A percentile compares a stretch with the other conserved stretches of the same genome.
phyloP scores from a whole-genome alignment of 768 basidiomycete species.

The Mycena leptocephala region DNA sequence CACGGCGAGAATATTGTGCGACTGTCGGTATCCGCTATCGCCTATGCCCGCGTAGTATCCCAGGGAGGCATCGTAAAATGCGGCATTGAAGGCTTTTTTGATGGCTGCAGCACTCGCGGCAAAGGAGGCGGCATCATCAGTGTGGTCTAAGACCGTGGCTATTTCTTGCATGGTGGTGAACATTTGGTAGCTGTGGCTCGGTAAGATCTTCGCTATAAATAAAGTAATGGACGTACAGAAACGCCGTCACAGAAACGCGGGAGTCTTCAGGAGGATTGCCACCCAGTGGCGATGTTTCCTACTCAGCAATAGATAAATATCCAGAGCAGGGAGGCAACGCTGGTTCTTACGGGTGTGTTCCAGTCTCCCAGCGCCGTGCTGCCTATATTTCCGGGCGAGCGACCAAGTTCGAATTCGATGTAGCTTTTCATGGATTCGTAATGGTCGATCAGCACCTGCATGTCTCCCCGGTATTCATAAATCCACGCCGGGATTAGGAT shows the following conservation, averaged over 20 bases:
- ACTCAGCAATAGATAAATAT: not conserved
- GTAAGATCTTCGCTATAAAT: not conserved
- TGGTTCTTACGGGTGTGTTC: conserved; percentile 67
- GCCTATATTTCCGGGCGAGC: conserved; percentile 44
- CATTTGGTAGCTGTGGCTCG: conserved; percentile 41
- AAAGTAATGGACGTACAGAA: conserved; percentile 39
- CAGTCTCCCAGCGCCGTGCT: conserved; percentile 51
- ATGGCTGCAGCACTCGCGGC: conserved; percentile 39
- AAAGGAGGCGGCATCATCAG: conserved; percentile 40
- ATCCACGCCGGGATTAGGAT: conserved; percentile 49
- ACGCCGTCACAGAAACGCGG: conserved; percentile 46
- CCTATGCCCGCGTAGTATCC: conserved; percentile 44
- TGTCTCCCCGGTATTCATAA: conserved; percentile 45
- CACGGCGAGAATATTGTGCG: conserved; percentile 48
- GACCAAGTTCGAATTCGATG: conserved; percentile 43
- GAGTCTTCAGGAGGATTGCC: conserved; percentile 47
- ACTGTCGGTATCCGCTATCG: conserved; percentile 48
- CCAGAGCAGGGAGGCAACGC: conserved; percentile 42
- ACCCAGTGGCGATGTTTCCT: conserved; percentile 34
- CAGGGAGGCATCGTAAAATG: conserved; percentile 38
- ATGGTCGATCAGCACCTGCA: conserved; percentile 38
- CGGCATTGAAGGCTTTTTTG: conserved; percentile 45
- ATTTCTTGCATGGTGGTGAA: conserved; percentile 43
- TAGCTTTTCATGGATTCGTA: conserved; percentile 47
- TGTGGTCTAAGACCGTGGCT: conserved; percentile 40